Evolutionary conservation across 2,329 filamentous ascomycete genomes (phyloP), one percentile per base, ranked within the genome.

Genomic region (Fusarium guadeloupense): DNA sequence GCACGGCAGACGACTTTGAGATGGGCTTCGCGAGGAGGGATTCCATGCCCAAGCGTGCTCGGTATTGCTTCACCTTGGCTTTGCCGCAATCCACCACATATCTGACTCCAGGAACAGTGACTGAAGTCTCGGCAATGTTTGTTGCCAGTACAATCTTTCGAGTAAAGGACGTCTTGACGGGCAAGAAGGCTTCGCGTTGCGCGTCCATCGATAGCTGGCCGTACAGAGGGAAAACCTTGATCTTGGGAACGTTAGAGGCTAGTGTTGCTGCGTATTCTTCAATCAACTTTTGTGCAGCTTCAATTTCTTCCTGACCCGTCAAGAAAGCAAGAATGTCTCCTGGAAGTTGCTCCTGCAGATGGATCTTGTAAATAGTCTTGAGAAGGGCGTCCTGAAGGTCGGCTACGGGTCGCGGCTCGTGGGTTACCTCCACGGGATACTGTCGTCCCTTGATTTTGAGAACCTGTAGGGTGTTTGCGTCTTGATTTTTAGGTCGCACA

Each of bases 41-140:
- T 68, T 98, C 94, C 71, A 99, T 88, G 6, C 93, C 93, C 0
- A 98, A 83, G 1, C 89, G 85, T 14, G 90, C 86, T 13, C 93
- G 89, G 73, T 93, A 99, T 64, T 96, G 90, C 76, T 97, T 97
- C 63, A 96, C 85, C 73, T 99, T 99, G 9, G 91, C 91, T 70
- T 97, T 97, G 39, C 95, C 95, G 50, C 91, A 91, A 72, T 99
- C 95, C 17, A 99, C 84, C 9, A 99, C 94, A 67, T 90, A 95
- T 5, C 92, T 87, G 7, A 99, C 93, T 3, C 95, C 95, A 0
- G 94, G 90, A 0, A 99, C 93, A 0, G 95, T 99, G 55, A 99
- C 91, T 1, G 95, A 98, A 0, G 95, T 98, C 75, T 99, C 95
- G n/a, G 95, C 95, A 69, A 99, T 98, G 71, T 99, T 99, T 13